Conservation (phyloP, 331 rosid genomes). For the Ulmus americana region DNA sequence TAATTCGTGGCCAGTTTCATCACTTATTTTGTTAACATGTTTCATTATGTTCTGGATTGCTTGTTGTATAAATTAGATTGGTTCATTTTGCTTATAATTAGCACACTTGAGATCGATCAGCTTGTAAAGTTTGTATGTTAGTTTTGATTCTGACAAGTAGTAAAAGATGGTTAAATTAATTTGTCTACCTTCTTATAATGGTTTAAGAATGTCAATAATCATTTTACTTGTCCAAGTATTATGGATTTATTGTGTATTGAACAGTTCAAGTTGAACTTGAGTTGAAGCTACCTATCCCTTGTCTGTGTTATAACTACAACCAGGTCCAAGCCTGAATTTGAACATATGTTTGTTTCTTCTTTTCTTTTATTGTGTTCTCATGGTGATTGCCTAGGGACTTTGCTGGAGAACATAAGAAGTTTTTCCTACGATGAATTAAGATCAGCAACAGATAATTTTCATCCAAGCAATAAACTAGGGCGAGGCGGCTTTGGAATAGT, state of each 20-base stretch:
- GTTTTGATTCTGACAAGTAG: not conserved
- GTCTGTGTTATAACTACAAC: not conserved
- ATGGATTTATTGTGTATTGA: not conserved
- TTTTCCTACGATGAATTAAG: constrained; percentile 64
- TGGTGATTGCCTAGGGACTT: constrained; percentile 35
- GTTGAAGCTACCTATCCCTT: not conserved
- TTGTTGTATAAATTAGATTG: too few relatives aligned
- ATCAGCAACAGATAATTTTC: constrained; percentile 65
- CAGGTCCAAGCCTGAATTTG: not conserved
- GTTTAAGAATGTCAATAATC: not conserved
- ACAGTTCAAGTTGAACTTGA: not conserved
- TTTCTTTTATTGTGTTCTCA: not conserved
- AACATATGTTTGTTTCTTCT: not conserved
- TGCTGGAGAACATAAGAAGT: constrained; percentile 42
- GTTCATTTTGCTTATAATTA: not conserved
- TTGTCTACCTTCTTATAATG: not conserved
- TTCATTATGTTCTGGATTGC: not conserved
- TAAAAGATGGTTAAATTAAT: not conserved
- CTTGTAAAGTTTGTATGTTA: not conserved
- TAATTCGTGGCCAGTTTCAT: not conserved
- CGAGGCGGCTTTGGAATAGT: constrained; percentile 92
- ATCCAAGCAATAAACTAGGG: constrained; percentile 64
- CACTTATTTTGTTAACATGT: not conserved
- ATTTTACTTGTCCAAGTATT: not conserved
- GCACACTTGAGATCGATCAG: not conserved